Conservation (phyloP, 2,329 filamentous ascomycete species). For the Gnomoniopsis smithogilvyi region DNA sequence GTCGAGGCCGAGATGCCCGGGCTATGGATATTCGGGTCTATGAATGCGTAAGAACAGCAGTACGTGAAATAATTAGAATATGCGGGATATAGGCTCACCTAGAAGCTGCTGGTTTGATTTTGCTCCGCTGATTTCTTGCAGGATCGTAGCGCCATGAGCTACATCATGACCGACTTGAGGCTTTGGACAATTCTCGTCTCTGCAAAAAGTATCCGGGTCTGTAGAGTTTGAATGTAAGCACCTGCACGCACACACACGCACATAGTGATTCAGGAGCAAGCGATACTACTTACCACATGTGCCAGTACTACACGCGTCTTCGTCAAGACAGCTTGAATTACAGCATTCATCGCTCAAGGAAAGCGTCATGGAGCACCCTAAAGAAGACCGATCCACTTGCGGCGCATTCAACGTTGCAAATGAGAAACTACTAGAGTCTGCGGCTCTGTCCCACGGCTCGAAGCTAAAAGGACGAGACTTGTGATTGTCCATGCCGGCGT, state of each 20-base stretch:
- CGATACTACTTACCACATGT: constrained; percentile 8
- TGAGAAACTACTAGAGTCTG: background rate
- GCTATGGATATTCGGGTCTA: background rate
- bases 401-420: background rate
- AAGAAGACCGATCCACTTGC: background rate
- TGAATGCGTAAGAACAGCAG: background rate
- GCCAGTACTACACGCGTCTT: constrained; percentile 12
- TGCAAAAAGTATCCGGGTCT: constrained; percentile 26
- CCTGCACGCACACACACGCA: constrained; percentile 11
- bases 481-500: background rate
- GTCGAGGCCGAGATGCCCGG: background rate
- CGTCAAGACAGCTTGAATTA: background rate
- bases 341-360: background rate
- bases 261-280: background rate
- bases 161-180: constrained; percentile 25
- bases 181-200: constrained; percentile 17
- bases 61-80: background rate
- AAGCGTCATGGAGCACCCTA: background rate
- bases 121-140: constrained; percentile 20
- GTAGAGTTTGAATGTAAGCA: constrained; percentile 9
- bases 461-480: background rate
- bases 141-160: constrained; percentile 20
- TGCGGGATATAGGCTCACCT: background rate
- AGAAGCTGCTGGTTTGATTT: background rate
- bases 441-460: background rate